Evolutionary conservation across 306 rosid genomes (phyloP).

Genomic region (Herpetospermum pedunculosum): DNA sequence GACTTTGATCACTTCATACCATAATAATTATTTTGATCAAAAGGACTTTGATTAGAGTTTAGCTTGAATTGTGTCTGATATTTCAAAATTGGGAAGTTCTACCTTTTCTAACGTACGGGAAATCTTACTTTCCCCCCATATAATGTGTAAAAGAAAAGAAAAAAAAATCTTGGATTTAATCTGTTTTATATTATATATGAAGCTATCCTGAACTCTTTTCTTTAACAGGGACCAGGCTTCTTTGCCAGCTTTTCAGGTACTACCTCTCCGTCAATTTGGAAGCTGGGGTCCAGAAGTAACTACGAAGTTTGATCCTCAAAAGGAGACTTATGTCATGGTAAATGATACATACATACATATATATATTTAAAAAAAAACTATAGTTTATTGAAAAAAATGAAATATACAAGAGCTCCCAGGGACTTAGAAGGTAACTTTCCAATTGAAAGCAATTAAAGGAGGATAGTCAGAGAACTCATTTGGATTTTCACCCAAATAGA

Average conservation of each 20-base stretch:
- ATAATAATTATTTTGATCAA: background rate
- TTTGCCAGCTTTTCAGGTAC: slow-evolving; percentile 73
- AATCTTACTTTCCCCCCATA: background rate
- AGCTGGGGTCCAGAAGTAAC: slow-evolving; percentile 82
- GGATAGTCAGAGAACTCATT: background rate
- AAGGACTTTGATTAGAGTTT: background rate
- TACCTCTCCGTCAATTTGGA: slow-evolving; percentile 87
- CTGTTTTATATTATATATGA: background rate
- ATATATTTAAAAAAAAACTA: background rate
- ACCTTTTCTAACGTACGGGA: background rate
- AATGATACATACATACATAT: background rate
- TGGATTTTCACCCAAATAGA: background rate
- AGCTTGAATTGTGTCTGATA: background rate
- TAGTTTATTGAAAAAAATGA: background rate
- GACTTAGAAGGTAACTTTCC: background rate
- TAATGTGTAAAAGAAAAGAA: background rate
- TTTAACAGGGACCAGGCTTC: slow-evolving; percentile 64
- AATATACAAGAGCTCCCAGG: background rate
- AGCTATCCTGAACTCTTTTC: slow-evolving; percentile 7
- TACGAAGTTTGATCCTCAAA: slow-evolving; percentile 53
- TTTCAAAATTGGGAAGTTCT: background rate
- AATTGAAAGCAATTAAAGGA: background rate
- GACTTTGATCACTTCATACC: background rate
- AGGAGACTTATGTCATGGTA: slow-evolving; percentile 82
- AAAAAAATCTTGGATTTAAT: background rate